Percentiles rank a stretch among this genome's conserved stretches.
Conservation (phyloP, 2,329 filamentous ascomycete genomes). For the Colletotrichum sublineola region DNA sequence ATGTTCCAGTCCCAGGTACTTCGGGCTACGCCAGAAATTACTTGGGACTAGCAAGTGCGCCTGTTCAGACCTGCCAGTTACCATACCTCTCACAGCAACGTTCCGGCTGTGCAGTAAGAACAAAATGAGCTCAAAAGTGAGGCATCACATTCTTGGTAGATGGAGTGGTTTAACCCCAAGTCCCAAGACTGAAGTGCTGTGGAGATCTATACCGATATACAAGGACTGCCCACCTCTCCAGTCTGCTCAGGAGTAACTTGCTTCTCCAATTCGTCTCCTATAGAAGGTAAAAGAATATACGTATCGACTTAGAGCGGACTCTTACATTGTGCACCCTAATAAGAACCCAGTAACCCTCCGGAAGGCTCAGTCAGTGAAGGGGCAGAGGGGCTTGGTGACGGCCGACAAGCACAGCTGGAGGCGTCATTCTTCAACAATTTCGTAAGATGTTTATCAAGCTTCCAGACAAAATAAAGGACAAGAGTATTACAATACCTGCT, state of each 20-base stretch:
- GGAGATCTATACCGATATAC: background rate
- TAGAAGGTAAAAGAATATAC: background rate
- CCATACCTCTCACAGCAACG: too few relatives aligned
- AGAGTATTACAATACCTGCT: background rate
- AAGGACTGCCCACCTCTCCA: background rate
- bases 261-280: background rate
- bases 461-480: background rate
- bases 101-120: background rate
- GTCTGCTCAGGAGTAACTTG: background rate
- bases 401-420: background rate
- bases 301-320: background rate
- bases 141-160: background rate
- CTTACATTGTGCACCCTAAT: background rate
- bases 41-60: background rate
- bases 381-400: background rate
- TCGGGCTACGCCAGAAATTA: background rate
- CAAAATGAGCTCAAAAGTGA: background rate
- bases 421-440: background rate
- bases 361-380: background rate
- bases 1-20: background rate
- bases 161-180: background rate
- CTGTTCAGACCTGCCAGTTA: background rate
- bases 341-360: background rate
- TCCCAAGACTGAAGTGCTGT: background rate
- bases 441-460: too few relatives aligned